These are phyloP conservation scores for Crucihimalaya himalaica DNA, from an alignment of 345 rosid species.

Conservation along the genomic window DNA sequence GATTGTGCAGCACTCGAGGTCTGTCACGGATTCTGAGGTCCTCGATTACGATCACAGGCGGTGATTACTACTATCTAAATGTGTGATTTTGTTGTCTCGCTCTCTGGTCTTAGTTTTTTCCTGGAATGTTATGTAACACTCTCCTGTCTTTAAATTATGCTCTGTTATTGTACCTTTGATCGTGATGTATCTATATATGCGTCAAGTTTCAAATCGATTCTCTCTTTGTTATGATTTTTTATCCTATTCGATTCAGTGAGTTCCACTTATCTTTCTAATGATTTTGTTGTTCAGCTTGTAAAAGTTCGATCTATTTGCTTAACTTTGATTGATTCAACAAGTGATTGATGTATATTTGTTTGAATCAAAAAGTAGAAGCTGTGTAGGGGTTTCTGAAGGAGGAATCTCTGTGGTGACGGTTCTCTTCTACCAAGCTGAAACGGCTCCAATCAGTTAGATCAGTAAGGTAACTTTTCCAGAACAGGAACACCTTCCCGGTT, in stretches of 20 bases:
- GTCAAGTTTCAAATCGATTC: slow-evolving; percentile 12
- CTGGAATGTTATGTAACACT: slow-evolving; percentile 20
- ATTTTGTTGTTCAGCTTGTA: neutral
- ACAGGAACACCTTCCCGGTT: neutral
- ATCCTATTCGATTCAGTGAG: neutral
- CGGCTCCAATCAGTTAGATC: slow-evolving; percentile 4
- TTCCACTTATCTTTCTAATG: neutral
- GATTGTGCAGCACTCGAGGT: slow-evolving; percentile 76
- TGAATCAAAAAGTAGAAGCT: neutral
- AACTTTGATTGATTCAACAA: slow-evolving; percentile 7
- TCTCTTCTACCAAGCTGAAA: too few relatives aligned
- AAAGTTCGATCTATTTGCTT: neutral
- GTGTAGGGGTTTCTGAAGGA: slow-evolving; percentile 1
- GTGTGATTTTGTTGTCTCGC: slow-evolving; percentile 14
- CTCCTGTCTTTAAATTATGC: neutral
- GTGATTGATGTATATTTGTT: slow-evolving; percentile 10
- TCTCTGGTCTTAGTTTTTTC: slow-evolving; percentile 3
- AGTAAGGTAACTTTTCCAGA: neutral
- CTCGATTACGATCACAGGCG: slow-evolving; percentile 51
- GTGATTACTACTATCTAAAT: neutral
- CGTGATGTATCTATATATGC: slow-evolving; percentile 29
- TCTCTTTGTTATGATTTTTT: neutral
- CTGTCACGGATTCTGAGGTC: slow-evolving; percentile 81
- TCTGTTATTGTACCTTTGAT: slow-evolving; percentile 7
- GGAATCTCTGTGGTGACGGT: neutral